Conservation (phyloP, 768 basidiomycete genomes). For the Lentinula edodes region DNA sequence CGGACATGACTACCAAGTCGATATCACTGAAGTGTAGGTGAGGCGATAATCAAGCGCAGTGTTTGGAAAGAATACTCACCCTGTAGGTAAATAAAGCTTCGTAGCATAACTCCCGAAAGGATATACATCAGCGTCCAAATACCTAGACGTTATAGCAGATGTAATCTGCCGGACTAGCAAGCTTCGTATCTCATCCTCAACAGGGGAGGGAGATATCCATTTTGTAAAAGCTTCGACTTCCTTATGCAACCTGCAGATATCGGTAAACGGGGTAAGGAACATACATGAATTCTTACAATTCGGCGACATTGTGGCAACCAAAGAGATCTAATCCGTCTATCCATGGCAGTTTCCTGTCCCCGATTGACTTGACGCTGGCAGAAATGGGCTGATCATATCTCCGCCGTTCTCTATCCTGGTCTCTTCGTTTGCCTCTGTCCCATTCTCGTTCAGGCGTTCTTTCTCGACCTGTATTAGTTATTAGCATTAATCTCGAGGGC, state of each 20-base stretch:
- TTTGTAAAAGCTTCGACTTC: conserved; percentile 83
- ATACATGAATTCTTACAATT: conserved; percentile 54
- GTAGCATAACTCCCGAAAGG: conserved; percentile 95
- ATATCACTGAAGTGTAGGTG: conserved; percentile 65
- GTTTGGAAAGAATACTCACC: conserved; percentile 46
- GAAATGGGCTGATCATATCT: conserved; percentile 5
- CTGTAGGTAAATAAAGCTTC: conserved; percentile 86
- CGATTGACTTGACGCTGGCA: background rate
- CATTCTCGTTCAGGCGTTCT: conserved; percentile 28
- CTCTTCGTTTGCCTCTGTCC: conserved; percentile 22
- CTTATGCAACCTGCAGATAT: conserved; percentile 59
- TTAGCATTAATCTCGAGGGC: background rate
- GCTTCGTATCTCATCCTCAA: conserved; percentile 81
- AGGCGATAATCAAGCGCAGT: conserved; percentile 3
- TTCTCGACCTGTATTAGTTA: background rate
- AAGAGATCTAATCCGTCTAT: conserved; percentile 65
- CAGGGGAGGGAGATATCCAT: conserved; percentile 82
- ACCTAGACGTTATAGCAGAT: conserved; percentile 53
- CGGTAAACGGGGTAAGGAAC: background rate
- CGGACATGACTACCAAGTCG: conserved; percentile 85
- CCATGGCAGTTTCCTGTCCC: conserved; percentile 48
- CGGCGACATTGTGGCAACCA: conserved; percentile 69
- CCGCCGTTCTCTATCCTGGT: conserved; percentile 14
- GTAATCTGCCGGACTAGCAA: conserved; percentile 68
- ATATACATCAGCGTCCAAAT: conserved; percentile 74